Percentiles rank a stretch among this genome's conserved stretches.
These are phyloP conservation scores for Sporothrix pseudoabietina DNA, from an alignment of 2,329 filamentous ascomycete genomes.

Conservation along the genomic window DNA sequence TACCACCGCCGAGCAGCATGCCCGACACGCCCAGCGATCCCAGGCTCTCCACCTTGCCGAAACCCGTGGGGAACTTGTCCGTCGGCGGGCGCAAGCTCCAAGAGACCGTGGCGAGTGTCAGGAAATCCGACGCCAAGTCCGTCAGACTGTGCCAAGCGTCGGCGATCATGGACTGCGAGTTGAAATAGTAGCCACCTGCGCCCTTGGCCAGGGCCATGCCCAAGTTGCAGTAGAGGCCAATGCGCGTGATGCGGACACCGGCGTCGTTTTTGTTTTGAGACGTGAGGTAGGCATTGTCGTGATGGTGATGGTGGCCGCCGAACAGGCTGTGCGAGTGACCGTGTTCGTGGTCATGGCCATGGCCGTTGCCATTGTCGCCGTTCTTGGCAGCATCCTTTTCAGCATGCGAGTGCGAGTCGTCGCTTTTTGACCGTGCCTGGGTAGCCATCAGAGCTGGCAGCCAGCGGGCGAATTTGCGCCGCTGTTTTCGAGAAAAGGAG, in stretches of 20 bases:
- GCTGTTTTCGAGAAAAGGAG: constrained; percentile 32
- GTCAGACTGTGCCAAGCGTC: constrained; percentile 96
- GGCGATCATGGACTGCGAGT: constrained; percentile 88
- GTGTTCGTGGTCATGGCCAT: constrained; percentile 52
- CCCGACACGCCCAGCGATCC: constrained; percentile 91
- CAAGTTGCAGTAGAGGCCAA: constrained; percentile 86
- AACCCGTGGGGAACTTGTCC: constrained; percentile 82
- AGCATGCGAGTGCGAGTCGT: constrained; percentile 55
- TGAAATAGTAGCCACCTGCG: constrained; percentile 88
- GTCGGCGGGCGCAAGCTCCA: constrained; percentile 88
- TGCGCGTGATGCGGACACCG: constrained; percentile 87
- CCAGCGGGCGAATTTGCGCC: constrained; percentile 34
- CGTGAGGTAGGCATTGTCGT: constrained; percentile 81
- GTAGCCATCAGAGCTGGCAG: constrained; percentile 38
- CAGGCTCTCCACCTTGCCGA: constrained; percentile 96
- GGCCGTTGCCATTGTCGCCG: constrained; percentile 2
- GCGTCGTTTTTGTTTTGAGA: constrained; percentile 87
- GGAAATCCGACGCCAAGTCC: constrained; percentile 90
- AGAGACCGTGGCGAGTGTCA: constrained; percentile 91
- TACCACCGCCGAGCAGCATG: constrained; percentile 82
- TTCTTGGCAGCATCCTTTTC: constrained; percentile 62
- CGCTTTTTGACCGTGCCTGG: constrained; percentile 38
- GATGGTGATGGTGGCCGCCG: constrained; percentile 71
- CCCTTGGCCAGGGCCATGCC: constrained; percentile 95
- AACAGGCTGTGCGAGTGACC: constrained; percentile 57